Percentiles rank a stretch among this genome's conserved stretches.
These are phyloP conservation scores for Avena atlantica DNA, from an alignment of 176 grass and related monocot species.

Conservation along the genomic window DNA sequence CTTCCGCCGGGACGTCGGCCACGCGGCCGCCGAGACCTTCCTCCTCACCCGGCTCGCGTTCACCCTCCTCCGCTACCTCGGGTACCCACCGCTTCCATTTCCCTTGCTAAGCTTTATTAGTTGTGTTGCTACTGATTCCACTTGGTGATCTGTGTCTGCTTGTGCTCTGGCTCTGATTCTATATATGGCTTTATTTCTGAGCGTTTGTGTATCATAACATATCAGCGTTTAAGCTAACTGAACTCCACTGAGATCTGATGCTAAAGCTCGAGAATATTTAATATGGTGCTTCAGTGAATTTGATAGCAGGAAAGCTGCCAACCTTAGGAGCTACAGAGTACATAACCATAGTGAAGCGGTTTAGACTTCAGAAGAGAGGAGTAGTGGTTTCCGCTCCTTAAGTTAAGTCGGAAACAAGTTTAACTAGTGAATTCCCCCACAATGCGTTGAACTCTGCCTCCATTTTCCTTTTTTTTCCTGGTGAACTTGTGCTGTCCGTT, in stretches of 20 bases:
- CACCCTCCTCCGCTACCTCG: conserved; percentile 90
- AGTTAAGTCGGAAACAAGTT: neutral
- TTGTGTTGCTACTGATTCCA: neutral
- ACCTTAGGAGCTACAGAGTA: neutral
- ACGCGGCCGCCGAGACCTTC: conserved; percentile 59
- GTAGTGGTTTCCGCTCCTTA: neutral
- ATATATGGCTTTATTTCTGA: neutral
- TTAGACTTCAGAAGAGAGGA: neutral
- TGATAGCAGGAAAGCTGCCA: too few species aligned
- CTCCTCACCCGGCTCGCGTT: conserved; percentile 82
- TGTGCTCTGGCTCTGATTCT: neutral
- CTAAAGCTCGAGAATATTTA: neutral
- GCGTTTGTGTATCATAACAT: neutral
- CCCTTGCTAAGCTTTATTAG: conserved; percentile 2
- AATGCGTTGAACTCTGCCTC: neutral
- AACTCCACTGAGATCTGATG: neutral
- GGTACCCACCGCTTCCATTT: conserved; percentile 47
- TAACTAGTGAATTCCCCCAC: conserved; percentile 2
- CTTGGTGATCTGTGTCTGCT: neutral
- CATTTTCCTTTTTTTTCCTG: neutral
- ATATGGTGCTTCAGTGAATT: neutral
- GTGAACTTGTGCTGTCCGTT: neutral
- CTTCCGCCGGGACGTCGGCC: conserved; percentile 51
- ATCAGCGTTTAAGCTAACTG: neutral
- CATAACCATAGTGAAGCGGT: neutral